A percentile compares a stretch with the other conserved stretches of the same genome.
Evolutionary conservation across 2,329 filamentous ascomycete species (phyloP).

Genomic region (Helminthosporium solani): DNA sequence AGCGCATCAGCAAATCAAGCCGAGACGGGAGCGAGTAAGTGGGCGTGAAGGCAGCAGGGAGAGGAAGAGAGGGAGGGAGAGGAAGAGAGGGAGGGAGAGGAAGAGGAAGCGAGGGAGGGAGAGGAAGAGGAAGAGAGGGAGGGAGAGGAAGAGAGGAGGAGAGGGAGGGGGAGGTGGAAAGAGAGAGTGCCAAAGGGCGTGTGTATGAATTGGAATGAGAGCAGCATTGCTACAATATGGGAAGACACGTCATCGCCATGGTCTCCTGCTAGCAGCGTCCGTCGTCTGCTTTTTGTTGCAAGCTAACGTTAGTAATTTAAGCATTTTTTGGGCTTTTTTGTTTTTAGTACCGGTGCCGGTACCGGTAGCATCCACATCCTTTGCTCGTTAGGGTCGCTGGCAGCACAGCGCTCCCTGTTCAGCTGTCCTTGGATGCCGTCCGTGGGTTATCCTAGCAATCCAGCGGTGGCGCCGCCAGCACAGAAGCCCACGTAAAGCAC

Average conservation of each 20-base stretch:
- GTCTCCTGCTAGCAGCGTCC: slow-evolving; percentile 13
- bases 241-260: slow-evolving; percentile 38
- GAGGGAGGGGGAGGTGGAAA: too few species aligned
- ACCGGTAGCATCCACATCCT: too few species aligned
- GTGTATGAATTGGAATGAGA: too few species aligned
- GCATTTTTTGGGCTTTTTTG: slow-evolving; percentile 21
- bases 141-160: too few species aligned
- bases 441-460: slow-evolving; percentile 35
- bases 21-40: slow-evolving; percentile 20
- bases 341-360: too few species aligned
- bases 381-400: too few species aligned
- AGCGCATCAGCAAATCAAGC: too few species aligned
- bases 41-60: slow-evolving; percentile 28
- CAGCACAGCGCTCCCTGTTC: slow-evolving; percentile 33
- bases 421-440: slow-evolving; percentile 34
- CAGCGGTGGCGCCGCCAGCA: slow-evolving; percentile 36
- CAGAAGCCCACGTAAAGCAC: slow-evolving; percentile 35
- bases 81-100: too few species aligned
- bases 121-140: too few species aligned
- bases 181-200: too few species aligned
- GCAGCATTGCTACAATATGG: slow-evolving; percentile 26
- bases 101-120: too few species aligned
- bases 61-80: slow-evolving; percentile 19
- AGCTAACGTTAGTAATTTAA: slow-evolving; percentile 27
- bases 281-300: slow-evolving; percentile 31